A percentile compares a stretch with the other conserved stretches of the same genome.
Evolutionary conservation across 768 basidiomycete species (phyloP).

Genomic region (Austroboletus eburneus): DNA sequence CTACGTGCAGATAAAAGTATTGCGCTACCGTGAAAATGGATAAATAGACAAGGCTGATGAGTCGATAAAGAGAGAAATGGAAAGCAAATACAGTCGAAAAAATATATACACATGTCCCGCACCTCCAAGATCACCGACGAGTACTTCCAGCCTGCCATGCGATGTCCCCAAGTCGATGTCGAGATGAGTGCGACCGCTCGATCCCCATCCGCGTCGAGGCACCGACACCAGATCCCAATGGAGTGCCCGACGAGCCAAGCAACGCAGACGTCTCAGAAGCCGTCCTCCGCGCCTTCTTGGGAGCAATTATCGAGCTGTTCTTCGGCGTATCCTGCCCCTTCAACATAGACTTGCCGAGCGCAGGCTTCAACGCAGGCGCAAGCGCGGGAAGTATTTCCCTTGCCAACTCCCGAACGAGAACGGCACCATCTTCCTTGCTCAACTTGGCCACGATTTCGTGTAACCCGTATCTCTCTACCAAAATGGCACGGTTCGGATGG

Average conservation of each 20-base stretch:
- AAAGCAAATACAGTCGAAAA: conserved; percentile 7
- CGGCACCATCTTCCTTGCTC: conserved; percentile 82
- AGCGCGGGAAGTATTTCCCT: conserved; percentile 79
- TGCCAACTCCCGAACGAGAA: conserved; percentile 86
- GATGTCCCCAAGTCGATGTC: conserved; percentile 61
- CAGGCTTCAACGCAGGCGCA: conserved; percentile 65
- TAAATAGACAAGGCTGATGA: conserved; percentile 15
- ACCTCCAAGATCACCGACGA: conserved; percentile 25
- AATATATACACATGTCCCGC: conserved; percentile 6
- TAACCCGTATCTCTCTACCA: conserved; percentile 81
- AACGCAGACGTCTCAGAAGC: conserved; percentile 62
- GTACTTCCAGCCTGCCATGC: conserved; percentile 43
- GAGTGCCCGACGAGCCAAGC: conserved; percentile 17
- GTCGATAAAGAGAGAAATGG: conserved; percentile 16
- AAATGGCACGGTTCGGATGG: conserved; percentile 76
- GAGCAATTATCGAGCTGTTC: conserved; percentile 44
- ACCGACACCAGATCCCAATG: conserved; percentile 11
- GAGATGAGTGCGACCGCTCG: conserved; percentile 36
- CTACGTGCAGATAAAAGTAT: conserved; percentile 32
- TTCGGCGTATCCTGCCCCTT: conserved; percentile 37
- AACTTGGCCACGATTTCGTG: conserved; percentile 76
- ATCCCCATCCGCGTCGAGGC: conserved; percentile 28
- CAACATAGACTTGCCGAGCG: conserved; percentile 25
- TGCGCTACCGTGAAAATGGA: conserved; percentile 12
- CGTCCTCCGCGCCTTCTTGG: conserved; percentile 61